Base-by-base conservation (phyloP, 495 filamentous ascomycete genomes). In the Penicillium crystallinum region DNA sequence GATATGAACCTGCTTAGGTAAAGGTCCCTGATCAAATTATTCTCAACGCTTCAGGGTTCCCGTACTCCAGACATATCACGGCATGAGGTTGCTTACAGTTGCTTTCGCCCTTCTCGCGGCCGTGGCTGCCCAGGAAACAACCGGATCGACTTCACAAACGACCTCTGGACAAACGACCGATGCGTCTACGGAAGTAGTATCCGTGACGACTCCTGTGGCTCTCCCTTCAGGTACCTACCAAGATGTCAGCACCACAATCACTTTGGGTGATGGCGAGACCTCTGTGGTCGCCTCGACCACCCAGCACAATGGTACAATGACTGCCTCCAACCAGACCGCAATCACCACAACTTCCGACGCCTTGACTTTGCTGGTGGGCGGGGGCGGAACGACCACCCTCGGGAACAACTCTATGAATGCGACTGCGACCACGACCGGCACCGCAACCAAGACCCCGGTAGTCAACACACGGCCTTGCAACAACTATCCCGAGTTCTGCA, bases 401-500 rank as follows among this genome's bases (percentile, higher is more conserved):
- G 65, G 69, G 25, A 84, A 80, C 62, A 61, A 46, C 18, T 82
- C 75, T 10, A 65, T 63, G 62, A 61, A 63, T 40, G 75, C 70
- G 62, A 64, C 68, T 6, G 77, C 73, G 1, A 39, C 56, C 1
- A 70, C 66, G 17, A 50, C 69, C 1, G 59, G 65, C 6, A 65
- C 76, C 0, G 41, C 77, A 3, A 58, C 71, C 7, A 70, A 80
- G 0, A 60, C 67, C 15, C 70, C 79, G 0, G 79, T 79, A 2
- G 79, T 79, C n/a, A 89, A 89, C 59, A 88, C 84, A 0, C 81
- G 79, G 49, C 83, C 90, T 3, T 97, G 92, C 77, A 97, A 97
- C 67, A 79, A 81, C 65, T 88, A 92, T 58, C 70, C 82, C n/a
- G 89, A 95, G 62, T 83, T 95, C 61, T 97, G 92, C 70, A 66